These are phyloP conservation scores for Dicorynia guianensis DNA, from an alignment of 306 rosid species.

Conservation along the genomic window DNA sequence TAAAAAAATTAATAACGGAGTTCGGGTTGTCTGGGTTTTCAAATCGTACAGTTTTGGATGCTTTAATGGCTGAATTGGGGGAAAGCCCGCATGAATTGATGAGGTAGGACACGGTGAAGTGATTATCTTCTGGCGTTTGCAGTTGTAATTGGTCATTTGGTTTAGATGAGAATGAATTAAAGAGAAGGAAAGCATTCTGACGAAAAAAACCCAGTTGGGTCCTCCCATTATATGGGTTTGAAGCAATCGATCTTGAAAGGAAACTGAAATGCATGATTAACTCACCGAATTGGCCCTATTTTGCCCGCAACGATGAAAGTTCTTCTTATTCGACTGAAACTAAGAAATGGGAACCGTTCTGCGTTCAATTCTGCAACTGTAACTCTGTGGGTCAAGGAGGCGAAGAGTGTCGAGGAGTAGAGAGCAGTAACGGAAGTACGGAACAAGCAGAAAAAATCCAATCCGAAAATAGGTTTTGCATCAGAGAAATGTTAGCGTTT, in stretches of 20 bases:
- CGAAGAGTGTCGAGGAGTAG: too few relatives aligned
- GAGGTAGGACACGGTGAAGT: constrained; percentile 47
- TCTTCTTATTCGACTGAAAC: too few relatives aligned
- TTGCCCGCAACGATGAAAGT: too few relatives aligned
- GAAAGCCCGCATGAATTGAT: constrained; percentile 47
- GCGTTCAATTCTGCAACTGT: too few relatives aligned
- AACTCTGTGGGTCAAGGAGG: too few relatives aligned
- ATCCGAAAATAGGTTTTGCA: too few relatives aligned
- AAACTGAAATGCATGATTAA: too few relatives aligned
- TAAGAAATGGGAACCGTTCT: too few relatives aligned
- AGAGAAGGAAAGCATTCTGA: not conserved
- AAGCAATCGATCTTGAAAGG: not conserved
- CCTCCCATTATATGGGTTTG: not conserved
- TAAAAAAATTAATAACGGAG: constrained; percentile 41
- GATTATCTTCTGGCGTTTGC: not conserved
- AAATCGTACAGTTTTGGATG: constrained; percentile 8
- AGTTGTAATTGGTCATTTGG: not conserved
- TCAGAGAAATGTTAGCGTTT: too few relatives aligned
- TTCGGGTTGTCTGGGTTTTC: constrained; percentile 34
- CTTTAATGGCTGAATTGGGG: constrained; percentile 38
- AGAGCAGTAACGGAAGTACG: too few relatives aligned
- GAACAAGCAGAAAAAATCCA: too few relatives aligned
- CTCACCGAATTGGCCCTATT: too few relatives aligned
- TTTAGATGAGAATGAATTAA: constrained; percentile 22
- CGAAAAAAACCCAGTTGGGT: constrained; percentile 2